Conservation (phyloP, 2,329 filamentous ascomycete species). For the Rosellinia necatrix region DNA sequence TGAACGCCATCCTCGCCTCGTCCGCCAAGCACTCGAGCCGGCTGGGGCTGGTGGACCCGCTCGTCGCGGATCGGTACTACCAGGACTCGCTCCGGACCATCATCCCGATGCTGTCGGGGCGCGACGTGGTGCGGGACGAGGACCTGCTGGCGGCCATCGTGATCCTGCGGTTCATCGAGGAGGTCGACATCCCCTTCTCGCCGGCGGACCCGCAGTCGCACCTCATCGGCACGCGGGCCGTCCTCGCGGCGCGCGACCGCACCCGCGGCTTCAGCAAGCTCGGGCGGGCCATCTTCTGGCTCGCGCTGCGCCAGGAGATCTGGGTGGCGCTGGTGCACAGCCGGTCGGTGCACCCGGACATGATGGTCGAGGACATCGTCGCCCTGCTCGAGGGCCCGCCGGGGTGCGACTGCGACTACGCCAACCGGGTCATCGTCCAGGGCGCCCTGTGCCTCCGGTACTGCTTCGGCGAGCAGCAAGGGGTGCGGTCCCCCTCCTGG, state of each 20-base stretch:
- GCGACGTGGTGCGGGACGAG: slow-evolving; percentile 1
- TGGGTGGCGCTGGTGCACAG: slow-evolving; percentile 6
- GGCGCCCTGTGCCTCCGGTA: slow-evolving; percentile 4
- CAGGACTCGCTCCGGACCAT: slow-evolving; percentile 4
- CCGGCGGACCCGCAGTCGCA: slow-evolving; percentile 4
- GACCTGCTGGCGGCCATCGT: slow-evolving; percentile 8
- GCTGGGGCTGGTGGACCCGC: not conserved
- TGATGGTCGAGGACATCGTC: slow-evolving; percentile 1
- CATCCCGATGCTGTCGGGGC: not conserved
- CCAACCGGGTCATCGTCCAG: slow-evolving; percentile 6
- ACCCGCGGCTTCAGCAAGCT: slow-evolving; percentile 2
- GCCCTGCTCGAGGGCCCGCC: not conserved
- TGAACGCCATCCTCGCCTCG: not conserved
- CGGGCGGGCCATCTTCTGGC: not conserved
- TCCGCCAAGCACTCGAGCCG: slow-evolving; percentile 6
- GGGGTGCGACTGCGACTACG: slow-evolving; percentile 7
- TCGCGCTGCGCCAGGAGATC: slow-evolving; percentile 10
- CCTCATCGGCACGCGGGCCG: slow-evolving; percentile 4
- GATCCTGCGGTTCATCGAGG: slow-evolving; percentile 7
- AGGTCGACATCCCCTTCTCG: slow-evolving; percentile 8
- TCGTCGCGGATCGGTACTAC: slow-evolving; percentile 5
- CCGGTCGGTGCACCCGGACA: slow-evolving; percentile 7
- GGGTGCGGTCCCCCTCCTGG: not conserved
- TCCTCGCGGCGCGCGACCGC: slow-evolving; percentile 5
- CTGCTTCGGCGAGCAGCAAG: slow-evolving; percentile 7